Evolutionary conservation across 2,329 filamentous ascomycete genomes (phyloP).

Genomic region (Cercospora zeina): DNA sequence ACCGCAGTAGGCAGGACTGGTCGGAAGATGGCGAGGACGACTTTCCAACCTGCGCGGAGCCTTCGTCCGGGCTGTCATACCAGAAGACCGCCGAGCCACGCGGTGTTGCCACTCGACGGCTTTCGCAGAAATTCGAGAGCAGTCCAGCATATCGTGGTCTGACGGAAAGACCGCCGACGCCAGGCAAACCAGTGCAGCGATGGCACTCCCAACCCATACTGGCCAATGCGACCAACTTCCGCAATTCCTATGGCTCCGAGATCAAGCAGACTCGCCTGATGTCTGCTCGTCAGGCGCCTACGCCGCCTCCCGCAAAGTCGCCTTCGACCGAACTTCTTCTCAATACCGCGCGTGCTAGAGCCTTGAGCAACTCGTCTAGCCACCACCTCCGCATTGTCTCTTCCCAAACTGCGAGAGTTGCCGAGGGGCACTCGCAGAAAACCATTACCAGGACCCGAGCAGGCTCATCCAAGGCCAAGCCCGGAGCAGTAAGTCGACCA

Average conservation of each 20-base stretch:
- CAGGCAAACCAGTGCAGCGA: slow-evolving; percentile 32
- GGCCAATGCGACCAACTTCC: slow-evolving; percentile 30
- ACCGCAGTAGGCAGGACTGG: slow-evolving; percentile 25
- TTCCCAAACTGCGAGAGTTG: slow-evolving; percentile 10
- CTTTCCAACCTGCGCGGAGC: slow-evolving; percentile 9
- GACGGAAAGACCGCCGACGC: slow-evolving; percentile 27
- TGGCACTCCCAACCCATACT: slow-evolving; percentile 40
- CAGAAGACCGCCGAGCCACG: slow-evolving; percentile 5
- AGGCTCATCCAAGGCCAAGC: slow-evolving; percentile 12
- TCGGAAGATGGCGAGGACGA: slow-evolving; percentile 20
- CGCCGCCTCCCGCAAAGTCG: slow-evolving; percentile 33
- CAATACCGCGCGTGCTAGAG: slow-evolving; percentile 8
- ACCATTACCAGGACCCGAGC: slow-evolving; percentile 9
- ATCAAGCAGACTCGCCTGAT: slow-evolving; percentile 39
- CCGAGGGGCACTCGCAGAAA: not conserved
- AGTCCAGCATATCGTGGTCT: slow-evolving; percentile 33
- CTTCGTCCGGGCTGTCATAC: slow-evolving; percentile 8
- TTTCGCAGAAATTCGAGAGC: slow-evolving; percentile 32
- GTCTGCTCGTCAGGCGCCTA: slow-evolving; percentile 35
- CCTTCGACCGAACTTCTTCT: slow-evolving; percentile 26
- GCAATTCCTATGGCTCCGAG: slow-evolving; percentile 31
- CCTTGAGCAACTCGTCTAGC: slow-evolving; percentile 16
- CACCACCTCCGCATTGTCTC: slow-evolving; percentile 14
- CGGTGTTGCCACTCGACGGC: slow-evolving; percentile 10
- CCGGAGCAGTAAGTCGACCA: slow-evolving; percentile 15